Percentiles rank a stretch among this genome's conserved stretches.
phyloP scores from a whole-genome alignment of 176 grass and related monocot species.

The Rhynchospora pubera region DNA sequence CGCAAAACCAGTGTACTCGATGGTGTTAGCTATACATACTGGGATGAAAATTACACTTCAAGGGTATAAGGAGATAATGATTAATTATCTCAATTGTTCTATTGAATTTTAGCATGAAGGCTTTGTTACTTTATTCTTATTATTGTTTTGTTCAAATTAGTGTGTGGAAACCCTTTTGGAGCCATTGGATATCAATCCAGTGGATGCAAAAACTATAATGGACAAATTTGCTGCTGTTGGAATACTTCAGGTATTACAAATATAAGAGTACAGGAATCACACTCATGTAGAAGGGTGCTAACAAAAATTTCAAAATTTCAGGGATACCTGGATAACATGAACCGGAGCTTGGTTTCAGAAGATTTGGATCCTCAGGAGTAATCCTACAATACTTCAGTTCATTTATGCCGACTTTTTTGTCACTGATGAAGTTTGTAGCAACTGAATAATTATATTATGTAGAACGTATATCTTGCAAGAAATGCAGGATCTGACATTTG shows the following conservation, averaged over 20 bases:
- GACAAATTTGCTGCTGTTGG: slow-evolving; percentile 93
- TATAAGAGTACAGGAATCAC: neutral
- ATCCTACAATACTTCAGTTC: neutral
- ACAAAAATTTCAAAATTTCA: slow-evolving; percentile 18
- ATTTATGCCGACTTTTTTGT: neutral
- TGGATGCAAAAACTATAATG: slow-evolving; percentile 64
- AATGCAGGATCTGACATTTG: no score
- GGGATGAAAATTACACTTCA: slow-evolving; percentile 93
- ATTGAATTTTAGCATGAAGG: neutral
- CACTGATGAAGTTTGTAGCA: neutral
- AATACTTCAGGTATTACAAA: slow-evolving; percentile 63
- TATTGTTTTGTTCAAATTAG: slow-evolving; percentile 21
- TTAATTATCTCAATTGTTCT: slow-evolving; percentile 5
- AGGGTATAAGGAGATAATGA: slow-evolving; percentile 35
- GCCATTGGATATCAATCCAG: slow-evolving; percentile 48
- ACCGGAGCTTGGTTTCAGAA: slow-evolving; percentile 35
- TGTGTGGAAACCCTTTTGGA: slow-evolving; percentile 79
- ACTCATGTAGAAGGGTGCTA: neutral
- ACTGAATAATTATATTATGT: neutral
- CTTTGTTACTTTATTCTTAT: slow-evolving; percentile 12
- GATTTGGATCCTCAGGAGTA: slow-evolving; percentile 22
- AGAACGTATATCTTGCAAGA: no score
- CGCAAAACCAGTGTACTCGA: slow-evolving; percentile 59
- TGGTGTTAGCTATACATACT: slow-evolving; percentile 62
- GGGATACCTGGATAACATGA: slow-evolving; percentile 79